Evolutionary conservation across 768 basidiomycete genomes (phyloP), one percentile per base, ranked within the genome.

Genomic region (Bullera alba): DNA sequence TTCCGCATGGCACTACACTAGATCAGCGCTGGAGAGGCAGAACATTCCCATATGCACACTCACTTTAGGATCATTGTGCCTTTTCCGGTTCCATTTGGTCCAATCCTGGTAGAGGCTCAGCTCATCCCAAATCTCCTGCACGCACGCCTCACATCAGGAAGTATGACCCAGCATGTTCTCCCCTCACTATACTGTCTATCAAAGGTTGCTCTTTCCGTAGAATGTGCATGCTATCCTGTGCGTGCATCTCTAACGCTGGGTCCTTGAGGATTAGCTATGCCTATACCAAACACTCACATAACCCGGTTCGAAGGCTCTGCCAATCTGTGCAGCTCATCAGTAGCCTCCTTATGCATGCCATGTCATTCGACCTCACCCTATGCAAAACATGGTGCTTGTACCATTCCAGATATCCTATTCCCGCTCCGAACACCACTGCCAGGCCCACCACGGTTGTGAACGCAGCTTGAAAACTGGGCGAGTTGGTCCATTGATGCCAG

Each of bases 51-150:
- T 5, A 28, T 30, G 35, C 19, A 27, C 23, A 5, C 63, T 56
- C 34, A 67, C 65, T 90, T 84, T 47, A 90, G 77, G 49, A 90
- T 80, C 85, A 86, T 84, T 0, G 85, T 85, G 12, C 83, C 82
- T 74, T 89, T 87, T 4, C 85, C 85, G 16, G 82, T 80, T n/a
- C 87, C 85, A 81, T 10, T n/a, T n/a, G n/a, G n/a, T n/a, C n/a
- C n/a, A n/a, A n/a, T n/a, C n/a, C n/a, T n/a, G n/a, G n/a, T n/a
- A n/a, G n/a, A n/a, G n/a, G n/a, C n/a, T n/a, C n/a, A n/a, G n/a
- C n/a, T n/a, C n/a, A n/a, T n/a, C n/a, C n/a, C n/a, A n/a, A n/a
- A n/a, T n/a, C n/a, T n/a, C n/a, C n/a, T n/a, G n/a, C n/a, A n/a
- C n/a, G n/a, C n/a, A n/a, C n/a, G 1, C 85, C 87, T 39, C 90